Evolutionary conservation across 768 basidiomycete species (phyloP).

Genomic region (Chiua virens): DNA sequence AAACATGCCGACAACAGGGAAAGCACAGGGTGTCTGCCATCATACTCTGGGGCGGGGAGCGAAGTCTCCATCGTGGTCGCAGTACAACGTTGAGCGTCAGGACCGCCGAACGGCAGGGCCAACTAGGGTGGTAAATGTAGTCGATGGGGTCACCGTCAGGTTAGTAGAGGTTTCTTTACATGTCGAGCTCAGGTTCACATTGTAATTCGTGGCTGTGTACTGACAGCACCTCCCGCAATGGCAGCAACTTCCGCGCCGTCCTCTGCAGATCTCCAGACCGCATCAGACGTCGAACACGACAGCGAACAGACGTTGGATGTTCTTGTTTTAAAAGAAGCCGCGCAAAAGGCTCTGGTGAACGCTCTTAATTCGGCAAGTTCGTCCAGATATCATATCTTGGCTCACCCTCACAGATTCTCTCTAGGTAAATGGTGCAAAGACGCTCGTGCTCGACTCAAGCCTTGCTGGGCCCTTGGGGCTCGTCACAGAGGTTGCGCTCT

Average conservation of each 20-base stretch:
- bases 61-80: constrained; percentile 26
- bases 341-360: constrained; percentile 78
- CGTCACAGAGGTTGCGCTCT: constrained; percentile 88
- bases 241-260: constrained; percentile 29
- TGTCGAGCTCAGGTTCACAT: constrained; percentile 5
- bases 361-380: constrained; percentile 73
- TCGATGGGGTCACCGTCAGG: neutral
- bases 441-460: constrained; percentile 87
- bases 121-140: too few species aligned
- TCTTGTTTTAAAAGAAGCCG: constrained; percentile 71
- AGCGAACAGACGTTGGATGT: constrained; percentile 52
- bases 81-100: constrained; percentile 3
- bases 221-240: constrained; percentile 14
- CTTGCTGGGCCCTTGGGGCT: constrained; percentile 91
- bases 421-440: constrained; percentile 92
- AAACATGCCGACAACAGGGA: constrained; percentile 79
- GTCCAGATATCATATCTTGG: neutral
- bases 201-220: constrained; percentile 33
- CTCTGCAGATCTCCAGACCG: constrained; percentile 37
- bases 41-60: constrained; percentile 17
- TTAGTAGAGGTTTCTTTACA: constrained; percentile 2
- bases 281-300: constrained; percentile 33
- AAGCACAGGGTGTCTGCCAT: constrained; percentile 67
- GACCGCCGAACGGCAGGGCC: too few species aligned
- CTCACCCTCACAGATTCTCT: constrained; percentile 6